Evolutionary conservation across 2,329 filamentous ascomycete species (phyloP).

Genomic region (Stagonosporopsis cucurbitacearum): DNA sequence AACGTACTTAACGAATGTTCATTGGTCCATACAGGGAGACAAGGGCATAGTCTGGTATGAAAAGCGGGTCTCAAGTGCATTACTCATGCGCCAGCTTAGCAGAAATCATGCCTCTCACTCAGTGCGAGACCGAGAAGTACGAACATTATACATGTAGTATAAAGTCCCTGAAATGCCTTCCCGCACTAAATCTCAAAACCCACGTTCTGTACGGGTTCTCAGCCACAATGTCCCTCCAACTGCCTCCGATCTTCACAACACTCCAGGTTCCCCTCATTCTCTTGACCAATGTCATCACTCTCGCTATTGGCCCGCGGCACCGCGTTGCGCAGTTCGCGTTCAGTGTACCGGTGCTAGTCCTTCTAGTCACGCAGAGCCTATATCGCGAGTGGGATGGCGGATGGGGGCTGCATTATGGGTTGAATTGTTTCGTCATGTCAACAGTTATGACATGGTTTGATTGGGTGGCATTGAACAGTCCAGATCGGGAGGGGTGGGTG

Average conservation of each 20-base stretch:
- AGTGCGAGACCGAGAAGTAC: neutral
- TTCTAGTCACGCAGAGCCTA: slow-evolving; percentile 28
- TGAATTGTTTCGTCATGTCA: slow-evolving; percentile 17
- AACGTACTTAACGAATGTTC: slow-evolving; percentile 1
- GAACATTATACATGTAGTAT: neutral
- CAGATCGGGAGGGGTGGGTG: slow-evolving; percentile 35
- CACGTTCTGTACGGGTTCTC: neutral
- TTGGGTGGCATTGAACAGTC: slow-evolving; percentile 29
- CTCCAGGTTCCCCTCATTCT: slow-evolving; percentile 26
- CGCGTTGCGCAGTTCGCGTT: slow-evolving; percentile 16
- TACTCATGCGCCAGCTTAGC: neutral
- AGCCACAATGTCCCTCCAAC: slow-evolving; percentile 10
- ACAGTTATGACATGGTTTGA: slow-evolving; percentile 26
- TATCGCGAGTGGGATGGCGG: slow-evolving; percentile 18
- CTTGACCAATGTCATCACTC: slow-evolving; percentile 21
- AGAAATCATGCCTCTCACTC: neutral
- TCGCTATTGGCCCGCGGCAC: slow-evolving; percentile 19
- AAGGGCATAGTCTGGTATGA: neutral
- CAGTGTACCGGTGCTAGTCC: slow-evolving; percentile 22
- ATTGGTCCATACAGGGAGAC: neutral
- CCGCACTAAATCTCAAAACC: neutral
- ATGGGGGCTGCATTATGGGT: slow-evolving; percentile 25
- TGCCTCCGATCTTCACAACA: slow-evolving; percentile 13
- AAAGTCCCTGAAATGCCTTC: neutral
- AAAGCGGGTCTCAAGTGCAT: slow-evolving; percentile 1